These are phyloP conservation scores for Solanum hybrid DNA, from an alignment of 305 asterid genomes.

Conservation along the genomic window DNA sequence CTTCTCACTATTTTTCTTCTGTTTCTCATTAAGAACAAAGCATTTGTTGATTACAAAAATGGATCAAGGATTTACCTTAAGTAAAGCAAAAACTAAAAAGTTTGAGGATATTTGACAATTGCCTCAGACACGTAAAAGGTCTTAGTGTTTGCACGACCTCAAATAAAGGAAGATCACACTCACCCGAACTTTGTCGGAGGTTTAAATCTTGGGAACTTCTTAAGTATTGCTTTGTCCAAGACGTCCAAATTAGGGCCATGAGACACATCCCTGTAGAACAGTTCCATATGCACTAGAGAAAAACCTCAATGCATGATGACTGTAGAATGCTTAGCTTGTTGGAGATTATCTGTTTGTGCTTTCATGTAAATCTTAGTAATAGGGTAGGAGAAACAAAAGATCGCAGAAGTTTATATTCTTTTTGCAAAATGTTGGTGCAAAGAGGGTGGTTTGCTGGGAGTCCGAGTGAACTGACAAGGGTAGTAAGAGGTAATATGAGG, in stretches of 20 bases:
- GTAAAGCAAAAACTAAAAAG: background rate
- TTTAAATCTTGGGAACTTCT: background rate
- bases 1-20: background rate
- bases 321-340: background rate
- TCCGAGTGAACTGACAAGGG: background rate
- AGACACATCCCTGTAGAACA: background rate
- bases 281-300: background rate
- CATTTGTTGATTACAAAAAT: background rate
- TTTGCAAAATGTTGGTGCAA: background rate
- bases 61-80: background rate
- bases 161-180: background rate
- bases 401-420: background rate
- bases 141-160: background rate
- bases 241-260: background rate
- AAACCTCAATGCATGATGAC: background rate
- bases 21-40: background rate
- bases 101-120: background rate
- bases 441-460: background rate
- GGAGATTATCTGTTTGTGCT: background rate
- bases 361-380: background rate
- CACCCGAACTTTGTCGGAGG: background rate
- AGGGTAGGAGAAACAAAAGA: background rate
- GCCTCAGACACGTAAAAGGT: background rate
- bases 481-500: background rate
- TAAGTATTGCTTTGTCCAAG: background rate